These are phyloP conservation scores for Pisolithus tinctorius DNA, from an alignment of 768 basidiomycete genomes.

Conservation along the genomic window DNA sequence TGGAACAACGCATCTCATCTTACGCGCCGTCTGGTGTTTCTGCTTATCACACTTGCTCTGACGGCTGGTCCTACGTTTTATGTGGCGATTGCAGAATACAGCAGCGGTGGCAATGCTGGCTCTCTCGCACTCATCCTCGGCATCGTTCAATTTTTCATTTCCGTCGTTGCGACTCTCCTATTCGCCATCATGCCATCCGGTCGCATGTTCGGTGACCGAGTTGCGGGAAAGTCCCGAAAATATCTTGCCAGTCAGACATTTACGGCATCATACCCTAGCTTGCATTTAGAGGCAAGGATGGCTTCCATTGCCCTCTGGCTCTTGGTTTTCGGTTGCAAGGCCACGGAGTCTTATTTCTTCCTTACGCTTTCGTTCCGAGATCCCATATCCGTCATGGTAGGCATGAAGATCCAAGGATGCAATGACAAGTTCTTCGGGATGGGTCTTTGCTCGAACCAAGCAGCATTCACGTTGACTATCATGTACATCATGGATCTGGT, in stretches of 20 bases:
- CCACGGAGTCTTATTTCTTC: slow-evolving; percentile 97
- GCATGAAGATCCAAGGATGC: slow-evolving; percentile 93
- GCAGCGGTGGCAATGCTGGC: slow-evolving; percentile 49
- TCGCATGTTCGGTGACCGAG: slow-evolving; percentile 97
- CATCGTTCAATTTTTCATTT: slow-evolving; percentile 94
- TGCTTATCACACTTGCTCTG: slow-evolving; percentile 82
- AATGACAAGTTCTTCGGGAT: slow-evolving; percentile 80
- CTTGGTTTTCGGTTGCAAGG: slow-evolving; percentile 94
- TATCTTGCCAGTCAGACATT: slow-evolving; percentile 98
- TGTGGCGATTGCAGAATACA: slow-evolving; percentile 76
- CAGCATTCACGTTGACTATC: slow-evolving; percentile 90
- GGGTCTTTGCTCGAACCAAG: slow-evolving; percentile 84
- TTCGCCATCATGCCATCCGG: slow-evolving; percentile 94
- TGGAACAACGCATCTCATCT: slow-evolving; percentile 99
- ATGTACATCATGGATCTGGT: slow-evolving; percentile 99
- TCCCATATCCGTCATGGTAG: slow-evolving; percentile 91
- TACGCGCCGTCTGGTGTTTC: slow-evolving; percentile 83
- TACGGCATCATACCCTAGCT: slow-evolving; percentile 85
- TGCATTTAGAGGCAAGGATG: slow-evolving; percentile 57
- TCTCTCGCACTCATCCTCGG: slow-evolving; percentile 85
- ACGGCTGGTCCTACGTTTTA: slow-evolving; percentile 95
- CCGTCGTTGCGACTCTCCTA: slow-evolving; percentile 75
- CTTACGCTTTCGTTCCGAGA: slow-evolving; percentile 90
- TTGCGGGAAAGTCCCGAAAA: slow-evolving; percentile 90
- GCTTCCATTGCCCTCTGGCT: slow-evolving; percentile 82